A percentile compares a stretch with the other conserved stretches of the same genome.
Evolutionary conservation across 305 asterid species (phyloP).

Genomic region (Petunia hybrid): DNA sequence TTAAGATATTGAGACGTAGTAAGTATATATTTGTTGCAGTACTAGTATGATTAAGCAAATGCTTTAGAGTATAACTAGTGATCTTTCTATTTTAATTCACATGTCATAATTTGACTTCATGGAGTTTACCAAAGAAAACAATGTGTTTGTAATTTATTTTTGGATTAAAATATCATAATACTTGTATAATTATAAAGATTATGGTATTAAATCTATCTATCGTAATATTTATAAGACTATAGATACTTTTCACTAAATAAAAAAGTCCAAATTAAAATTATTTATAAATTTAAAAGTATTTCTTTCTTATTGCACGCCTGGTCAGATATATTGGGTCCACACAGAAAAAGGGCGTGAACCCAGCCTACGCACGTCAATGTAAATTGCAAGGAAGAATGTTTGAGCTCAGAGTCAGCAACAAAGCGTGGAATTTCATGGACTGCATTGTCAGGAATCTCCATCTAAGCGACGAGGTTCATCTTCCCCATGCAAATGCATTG

Average conservation of each 20-base stretch:
- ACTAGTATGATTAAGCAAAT: too few relatives aligned
- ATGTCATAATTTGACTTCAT: too few relatives aligned
- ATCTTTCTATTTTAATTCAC: too few relatives aligned
- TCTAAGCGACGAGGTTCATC: constrained; percentile 14
- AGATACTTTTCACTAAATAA: neutral
- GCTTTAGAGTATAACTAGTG: too few relatives aligned
- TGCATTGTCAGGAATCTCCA: constrained; percentile 38
- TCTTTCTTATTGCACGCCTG: constrained; percentile 60
- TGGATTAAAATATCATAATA: too few relatives aligned
- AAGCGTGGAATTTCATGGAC: constrained; percentile 78
- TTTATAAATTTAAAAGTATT: too few relatives aligned
- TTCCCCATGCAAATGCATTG: constrained; percentile 18
- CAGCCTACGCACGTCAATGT: constrained; percentile 33
- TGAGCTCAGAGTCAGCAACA: constrained; percentile 2
- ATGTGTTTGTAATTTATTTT: too few relatives aligned
- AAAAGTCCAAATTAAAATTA: constrained; percentile 34
- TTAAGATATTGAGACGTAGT: too few relatives aligned
- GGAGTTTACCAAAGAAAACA: too few relatives aligned
- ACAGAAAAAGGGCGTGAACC: neutral
- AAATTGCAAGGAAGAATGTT: neutral
- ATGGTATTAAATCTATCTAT: too few relatives aligned
- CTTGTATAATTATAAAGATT: too few relatives aligned
- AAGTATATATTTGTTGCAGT: too few relatives aligned
- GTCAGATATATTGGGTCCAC: constrained; percentile 63
- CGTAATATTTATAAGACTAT: neutral